phyloP scores from a whole-genome alignment of 148 eudicot species.

The Amaranthus hypochondriacus region DNA sequence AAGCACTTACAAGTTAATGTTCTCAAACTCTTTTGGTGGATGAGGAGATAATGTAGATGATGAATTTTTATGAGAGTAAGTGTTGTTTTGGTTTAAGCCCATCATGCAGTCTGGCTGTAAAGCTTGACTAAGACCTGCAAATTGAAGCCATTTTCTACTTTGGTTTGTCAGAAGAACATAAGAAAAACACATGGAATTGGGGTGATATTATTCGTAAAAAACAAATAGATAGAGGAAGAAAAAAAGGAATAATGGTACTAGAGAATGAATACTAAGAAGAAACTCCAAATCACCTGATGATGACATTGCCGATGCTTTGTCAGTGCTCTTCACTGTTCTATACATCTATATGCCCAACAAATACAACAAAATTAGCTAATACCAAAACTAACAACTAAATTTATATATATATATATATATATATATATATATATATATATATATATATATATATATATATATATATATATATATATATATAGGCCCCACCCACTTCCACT shows the following conservation, averaged over 20 bases:
- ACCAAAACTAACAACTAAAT: neutral
- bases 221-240: neutral
- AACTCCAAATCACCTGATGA: constrained; percentile 35
- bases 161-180: neutral
- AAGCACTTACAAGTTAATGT: constrained; percentile 26
- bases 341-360: constrained; percentile 71
- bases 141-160: neutral
- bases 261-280: constrained; percentile 20
- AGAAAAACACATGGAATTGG: neutral
- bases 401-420: too few relatives aligned
- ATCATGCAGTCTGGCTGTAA: constrained; percentile 3
- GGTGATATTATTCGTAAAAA: neutral
- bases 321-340: constrained; percentile 97
- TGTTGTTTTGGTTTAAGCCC: constrained; percentile 18
- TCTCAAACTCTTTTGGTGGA: constrained; percentile 31
- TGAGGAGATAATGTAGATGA: constrained; percentile 29
- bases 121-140: constrained; percentile 10
- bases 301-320: constrained; percentile 38
- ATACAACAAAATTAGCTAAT: neutral
- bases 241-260: constrained; percentile 17
- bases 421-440: neutral
- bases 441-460: neutral
- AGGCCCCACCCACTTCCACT: constrained; percentile 19
- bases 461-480: neutral
- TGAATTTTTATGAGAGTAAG: constrained; percentile 33